Base-by-base conservation (phyloP, 441 rosid species). In the Eruca vesicaria region DNA sequence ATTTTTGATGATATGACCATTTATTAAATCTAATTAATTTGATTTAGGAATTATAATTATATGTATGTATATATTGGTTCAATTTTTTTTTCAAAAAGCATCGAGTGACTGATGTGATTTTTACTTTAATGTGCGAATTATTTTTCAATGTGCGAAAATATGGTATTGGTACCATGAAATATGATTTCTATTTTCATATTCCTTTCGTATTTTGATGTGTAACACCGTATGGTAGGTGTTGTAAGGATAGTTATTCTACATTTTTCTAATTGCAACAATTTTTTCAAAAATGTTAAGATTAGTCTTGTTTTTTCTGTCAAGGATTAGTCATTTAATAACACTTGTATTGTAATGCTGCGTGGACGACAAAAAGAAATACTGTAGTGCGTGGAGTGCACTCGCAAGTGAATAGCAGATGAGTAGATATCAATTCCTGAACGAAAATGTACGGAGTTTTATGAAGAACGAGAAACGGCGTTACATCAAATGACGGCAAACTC, bases 401-500 rank as follows among this genome's bases (percentile, higher is more conserved):
- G 79, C 83, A 68, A 36, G 67, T 74, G 66, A 21, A 16, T 11
- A 55, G 59, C 11, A 21, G 4, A 20, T 32, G 60, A 36, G 66
- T 38, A 21, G n/a, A n/a, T n/a, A n/a, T n/a, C n/a, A n/a, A 2
- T 62, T 69, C 67, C 19, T 12, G 60, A 59, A 67, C 53, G n/a
- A n/a, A n/a, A n/a, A 53, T 6, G 81, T 73, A 73, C 78, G 71
- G 66, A 73, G 70, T 78, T 53, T 72, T 72, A 74, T 66, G 58
- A 38, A 67, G 61, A 77, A 65, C 72, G 79, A 71, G 80, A 50
- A 48, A 78, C 78, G 71, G 74, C 78, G 81, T 82, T 80, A 78
- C 84, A 65, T 63, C 76, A 59, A 61, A 57, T 67, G 83, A 74
- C 80, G 83, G 77, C 78, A 63, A 75, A 69, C 76, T 74, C 82